Base-by-base conservation (phyloP, 2,329 filamentous ascomycete genomes). In the Aspergillus sp. region DNA sequence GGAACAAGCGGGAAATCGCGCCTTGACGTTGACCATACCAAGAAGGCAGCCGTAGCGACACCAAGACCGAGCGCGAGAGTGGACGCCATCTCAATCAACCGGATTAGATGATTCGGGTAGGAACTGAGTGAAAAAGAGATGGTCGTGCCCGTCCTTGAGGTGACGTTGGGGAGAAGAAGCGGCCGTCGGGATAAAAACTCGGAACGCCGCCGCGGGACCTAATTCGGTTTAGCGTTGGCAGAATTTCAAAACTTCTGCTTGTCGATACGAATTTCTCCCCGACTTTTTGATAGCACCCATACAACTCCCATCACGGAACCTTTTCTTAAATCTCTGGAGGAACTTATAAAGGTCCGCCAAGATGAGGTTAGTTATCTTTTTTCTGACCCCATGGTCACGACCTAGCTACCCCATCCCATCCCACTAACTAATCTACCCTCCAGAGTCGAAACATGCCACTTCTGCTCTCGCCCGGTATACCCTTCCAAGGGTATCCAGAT, bases 401-500 rank as follows among this genome's bases (percentile, higher is more conserved):
- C 33, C n/a, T 37, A 9, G 22, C 40, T 15, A 27, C 27, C 13
- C 17, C 30, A 13, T 12, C 13, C 20, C 11, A 37, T 30, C 42
- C 39, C 47, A 40, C 27, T 20, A 17, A 47, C 41, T 49, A 48
- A 57, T n/a, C 12, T 37, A 37, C 40, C 20, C 12, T 33, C 52
- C 54, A 77, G 75, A 68, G 68, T 77, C 63, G 86, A 89, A 74
- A 87, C 83, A 48, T 90, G 87, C 75, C 87, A 88, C 72, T 89
- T 89, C 76, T 90, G 88, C 75, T 88, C 85, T 53, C 48, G 59
- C 48, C 88, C 88, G 49, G 82, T 82, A 71, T 89, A 88, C 73
- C 86, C 86, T 33, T 80, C 80, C 64, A 86, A 85, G 74, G 80
- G 84, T 59, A 89, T 89, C 64, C 87, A 85, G 63, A 89, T 89